These are phyloP conservation scores for Phytomonas serpens DNA, from an alignment of 208 protist species.

Conservation along the genomic window DNA sequence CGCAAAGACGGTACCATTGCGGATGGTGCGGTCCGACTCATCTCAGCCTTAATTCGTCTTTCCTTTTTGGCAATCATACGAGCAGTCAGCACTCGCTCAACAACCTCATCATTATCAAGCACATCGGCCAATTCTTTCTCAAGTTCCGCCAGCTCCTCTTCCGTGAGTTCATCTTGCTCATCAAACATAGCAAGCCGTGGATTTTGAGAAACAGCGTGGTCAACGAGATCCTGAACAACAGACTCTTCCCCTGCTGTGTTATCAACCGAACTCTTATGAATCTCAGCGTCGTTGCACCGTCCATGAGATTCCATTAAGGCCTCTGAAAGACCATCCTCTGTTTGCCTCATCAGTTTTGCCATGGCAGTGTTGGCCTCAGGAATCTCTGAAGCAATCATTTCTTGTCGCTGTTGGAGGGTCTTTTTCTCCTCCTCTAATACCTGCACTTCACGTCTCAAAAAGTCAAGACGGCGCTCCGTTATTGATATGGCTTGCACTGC, in stretches of 20 bases:
- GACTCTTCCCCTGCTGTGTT: neutral
- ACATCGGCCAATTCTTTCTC: slow-evolving; percentile 57
- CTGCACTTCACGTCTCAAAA: slow-evolving; percentile 53
- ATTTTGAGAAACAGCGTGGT: slow-evolving; percentile 15
- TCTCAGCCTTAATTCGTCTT: slow-evolving; percentile 36
- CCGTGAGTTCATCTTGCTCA: slow-evolving; percentile 66
- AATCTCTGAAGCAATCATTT: slow-evolving; percentile 66
- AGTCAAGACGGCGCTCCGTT: slow-evolving; percentile 47
- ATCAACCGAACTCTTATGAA: neutral
- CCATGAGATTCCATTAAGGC: slow-evolving; percentile 11
- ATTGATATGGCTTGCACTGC: slow-evolving; percentile 68
- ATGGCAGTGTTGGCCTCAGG: slow-evolving; percentile 44
- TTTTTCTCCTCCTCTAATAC: slow-evolving; percentile 53
- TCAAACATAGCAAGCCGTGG: slow-evolving; percentile 49
- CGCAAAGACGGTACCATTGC: neutral
- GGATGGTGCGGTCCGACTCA: slow-evolving; percentile 7
- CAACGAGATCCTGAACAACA: neutral
- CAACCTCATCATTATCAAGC: slow-evolving; percentile 62
- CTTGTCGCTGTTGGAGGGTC: slow-evolving; percentile 31
- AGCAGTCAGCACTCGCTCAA: slow-evolving; percentile 71
- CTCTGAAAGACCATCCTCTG: slow-evolving; percentile 14
- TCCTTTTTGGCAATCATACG: slow-evolving; percentile 84
- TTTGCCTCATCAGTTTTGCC: slow-evolving; percentile 28
- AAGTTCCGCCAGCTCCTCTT: slow-evolving; percentile 73
- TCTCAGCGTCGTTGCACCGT: neutral